Base-by-base conservation (phyloP, 345 rosid genomes). In the Sonneratia caseolaris region DNA sequence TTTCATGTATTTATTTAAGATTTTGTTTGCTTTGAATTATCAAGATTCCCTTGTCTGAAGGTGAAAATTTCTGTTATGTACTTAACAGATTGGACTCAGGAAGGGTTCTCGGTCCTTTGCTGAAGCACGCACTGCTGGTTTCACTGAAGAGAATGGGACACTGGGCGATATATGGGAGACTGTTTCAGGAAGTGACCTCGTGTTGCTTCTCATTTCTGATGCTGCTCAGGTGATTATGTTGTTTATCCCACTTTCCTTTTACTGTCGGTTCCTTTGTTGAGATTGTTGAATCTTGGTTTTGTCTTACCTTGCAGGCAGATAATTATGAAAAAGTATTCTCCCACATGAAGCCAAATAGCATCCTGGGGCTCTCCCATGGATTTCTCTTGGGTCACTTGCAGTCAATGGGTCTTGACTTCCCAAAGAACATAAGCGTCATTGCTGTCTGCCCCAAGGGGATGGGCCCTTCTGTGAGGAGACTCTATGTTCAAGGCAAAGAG, bases 301-400 rank as follows among this genome's bases (percentile, higher is more conserved):
- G 3, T 47, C 51, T 47, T 47, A 47, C 51, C 51, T 47, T 38
- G 49, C 87, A 93, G 98, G 97, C 96, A 10, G 97, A 93, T 79
- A 91, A 85, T 76, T 86, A 85, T 76, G 98, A 86, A 73, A 87
- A 91, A 75, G 66, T 91, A 38, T 86, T 91, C 81, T 86, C 97
- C 37, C 86, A 85, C 84, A 88, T 93, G 98, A 93, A 89, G 73
- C 96, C 97, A 71, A 93, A 89, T 79, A 89, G 97, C 84, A 91
- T 93, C 47, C 98, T 93, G 0, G 97, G 98, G 68, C 88, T 93
- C 77, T 93, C 98, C 69, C 98, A 93, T 71, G 98, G 98, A 35
- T 93, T 93, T 75, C 90, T 93, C 68, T 82, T 93, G 38, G 94
- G 96, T 49, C 98, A 90, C 83, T 83, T 92, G 78, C 92, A 90